Evolutionary conservation across 129 eudicot species (phyloP).

Genomic region (Calendula officinalis): DNA sequence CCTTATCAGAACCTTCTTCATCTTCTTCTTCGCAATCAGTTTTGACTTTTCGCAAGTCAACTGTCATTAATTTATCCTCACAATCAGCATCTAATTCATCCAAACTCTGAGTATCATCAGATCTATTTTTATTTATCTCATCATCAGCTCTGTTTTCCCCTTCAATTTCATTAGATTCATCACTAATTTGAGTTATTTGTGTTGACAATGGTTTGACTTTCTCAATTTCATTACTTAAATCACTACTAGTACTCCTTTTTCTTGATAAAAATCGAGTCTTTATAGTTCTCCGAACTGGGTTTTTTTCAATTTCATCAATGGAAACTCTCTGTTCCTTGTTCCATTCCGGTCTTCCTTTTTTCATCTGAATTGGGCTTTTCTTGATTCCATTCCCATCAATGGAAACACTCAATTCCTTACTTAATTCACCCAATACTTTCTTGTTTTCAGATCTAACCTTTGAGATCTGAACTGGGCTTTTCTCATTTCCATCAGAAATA

Average conservation of each 20-base stretch:
- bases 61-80: constrained; percentile 54
- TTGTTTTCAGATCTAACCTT: constrained; percentile 49
- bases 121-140: constrained; percentile 31
- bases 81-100: constrained; percentile 35
- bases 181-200: constrained; percentile 4
- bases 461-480: constrained; percentile 54
- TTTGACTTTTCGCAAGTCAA: constrained; percentile 21
- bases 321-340: constrained; percentile 29
- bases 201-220: constrained; percentile 19
- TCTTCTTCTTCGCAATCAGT: constrained; percentile 32
- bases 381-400: constrained; percentile 49
- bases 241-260: constrained; percentile 24
- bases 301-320: constrained; percentile 35
- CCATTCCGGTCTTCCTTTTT: constrained; percentile 39
- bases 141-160: constrained; percentile 29
- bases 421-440: constrained; percentile 41
- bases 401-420: constrained; percentile 37
- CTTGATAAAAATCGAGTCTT: constrained; percentile 33
- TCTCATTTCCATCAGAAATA: constrained; percentile 38
- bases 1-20: constrained; percentile 24
- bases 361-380: constrained; percentile 44
- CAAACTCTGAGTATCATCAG: constrained; percentile 34
- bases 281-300: constrained; percentile 28
- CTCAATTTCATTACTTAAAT: constrained; percentile 21
- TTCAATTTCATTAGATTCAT: constrained; percentile 23